Conservation (phyloP, 768 basidiomycete species). For the Termitomyces titanicus region DNA sequence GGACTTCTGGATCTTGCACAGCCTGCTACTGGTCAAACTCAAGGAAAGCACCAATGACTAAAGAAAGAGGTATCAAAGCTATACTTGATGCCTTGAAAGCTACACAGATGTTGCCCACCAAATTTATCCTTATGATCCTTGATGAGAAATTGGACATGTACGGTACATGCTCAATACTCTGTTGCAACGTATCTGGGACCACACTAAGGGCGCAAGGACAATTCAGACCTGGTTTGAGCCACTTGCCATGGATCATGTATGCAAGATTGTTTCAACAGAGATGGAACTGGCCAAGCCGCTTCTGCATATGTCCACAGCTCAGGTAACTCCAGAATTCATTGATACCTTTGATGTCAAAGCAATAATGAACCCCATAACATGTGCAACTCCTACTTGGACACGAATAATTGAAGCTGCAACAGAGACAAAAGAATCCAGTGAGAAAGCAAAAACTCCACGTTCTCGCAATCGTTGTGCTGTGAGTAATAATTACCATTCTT, state of each 20-base stretch:
- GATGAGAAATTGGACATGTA: not conserved
- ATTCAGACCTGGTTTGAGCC: constrained; percentile 9
- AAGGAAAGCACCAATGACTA: not conserved
- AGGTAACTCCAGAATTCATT: constrained; percentile 19
- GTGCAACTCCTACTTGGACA: constrained; percentile 16
- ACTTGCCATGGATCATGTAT: constrained; percentile 15
- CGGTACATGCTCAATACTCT: not conserved
- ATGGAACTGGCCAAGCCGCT: constrained; percentile 21
- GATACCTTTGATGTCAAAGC: constrained; percentile 16
- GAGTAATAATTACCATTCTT: too few species aligned
- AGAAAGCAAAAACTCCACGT: not conserved
- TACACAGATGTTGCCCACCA: too few species aligned
- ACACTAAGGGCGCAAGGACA: not conserved
- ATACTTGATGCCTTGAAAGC: too few species aligned
- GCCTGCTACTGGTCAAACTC: too few species aligned
- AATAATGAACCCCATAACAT: constrained; percentile 16
- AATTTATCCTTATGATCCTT: too few species aligned
- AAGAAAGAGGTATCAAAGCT: too few species aligned
- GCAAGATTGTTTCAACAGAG: constrained; percentile 13
- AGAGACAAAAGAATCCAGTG: constrained; percentile 8
- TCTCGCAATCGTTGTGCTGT: constrained; percentile 5
- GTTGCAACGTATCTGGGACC: not conserved
- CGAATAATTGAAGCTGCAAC: constrained; percentile 17
- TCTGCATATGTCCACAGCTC: constrained; percentile 14
- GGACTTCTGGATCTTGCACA: too few species aligned